These are phyloP conservation scores for Pittosporum tobira DNA, from an alignment of 129 eudicot genomes.

Conservation along the genomic window DNA sequence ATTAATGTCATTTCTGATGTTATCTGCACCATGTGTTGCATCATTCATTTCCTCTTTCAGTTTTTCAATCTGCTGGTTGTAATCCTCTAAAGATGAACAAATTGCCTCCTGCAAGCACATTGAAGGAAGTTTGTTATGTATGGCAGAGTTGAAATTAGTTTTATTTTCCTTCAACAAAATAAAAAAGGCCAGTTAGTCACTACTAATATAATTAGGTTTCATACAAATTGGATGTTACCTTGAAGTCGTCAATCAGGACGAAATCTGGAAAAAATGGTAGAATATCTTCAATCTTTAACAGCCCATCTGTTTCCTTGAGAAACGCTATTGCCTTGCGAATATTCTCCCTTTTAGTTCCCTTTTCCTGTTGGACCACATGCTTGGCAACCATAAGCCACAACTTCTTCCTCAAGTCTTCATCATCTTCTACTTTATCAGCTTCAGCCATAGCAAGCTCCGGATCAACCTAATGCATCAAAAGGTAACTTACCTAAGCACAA, in stretches of 20 bases:
- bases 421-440: conserved; percentile 97
- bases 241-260: conserved; percentile 82
- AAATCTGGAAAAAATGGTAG: conserved; percentile 95
- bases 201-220: too few species aligned
- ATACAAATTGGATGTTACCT: conserved; percentile 31
- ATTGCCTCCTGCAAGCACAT: conserved; percentile 71
- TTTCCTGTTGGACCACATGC: conserved; percentile 90
- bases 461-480: conserved; percentile 55
- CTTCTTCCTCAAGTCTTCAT: conserved; percentile 88
- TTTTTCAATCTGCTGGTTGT: conserved; percentile 86
- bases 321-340: conserved; percentile 95
- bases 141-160: neutral
- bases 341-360: conserved; percentile 93
- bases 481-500: neutral
- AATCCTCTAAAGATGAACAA: conserved; percentile 92
- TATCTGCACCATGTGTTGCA: conserved; percentile 95
- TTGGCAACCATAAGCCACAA: conserved; percentile 99
- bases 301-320: conserved; percentile 91
- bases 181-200: neutral
- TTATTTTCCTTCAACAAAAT: neutral
- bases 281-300: conserved; percentile 89
- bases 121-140: conserved; percentile 1
- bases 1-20: conserved; percentile 84
- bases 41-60: conserved; percentile 97
- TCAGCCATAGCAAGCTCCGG: conserved; percentile 99